phyloP scores from a whole-genome alignment of 257 asterid species.

The Plantago elongata region DNA sequence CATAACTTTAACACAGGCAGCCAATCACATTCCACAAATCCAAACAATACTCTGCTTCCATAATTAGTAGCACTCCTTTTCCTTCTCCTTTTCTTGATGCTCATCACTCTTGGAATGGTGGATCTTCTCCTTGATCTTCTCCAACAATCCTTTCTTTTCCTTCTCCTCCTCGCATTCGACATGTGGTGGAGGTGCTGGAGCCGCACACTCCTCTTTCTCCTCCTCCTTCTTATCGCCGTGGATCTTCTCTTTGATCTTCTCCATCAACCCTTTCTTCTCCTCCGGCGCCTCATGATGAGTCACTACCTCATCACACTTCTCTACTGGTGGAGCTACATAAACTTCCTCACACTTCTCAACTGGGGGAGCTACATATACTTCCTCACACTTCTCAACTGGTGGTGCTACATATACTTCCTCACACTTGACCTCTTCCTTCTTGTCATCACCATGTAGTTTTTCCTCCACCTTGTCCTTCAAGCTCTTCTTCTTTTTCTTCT shows the following conservation, averaged over 20 bases:
- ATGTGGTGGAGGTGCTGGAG: slow-evolving; percentile 10
- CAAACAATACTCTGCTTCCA: neutral
- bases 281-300: slow-evolving; percentile 16
- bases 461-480: slow-evolving; percentile 44
- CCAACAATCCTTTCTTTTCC: slow-evolving; percentile 44
- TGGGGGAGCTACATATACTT: slow-evolving; percentile 11
- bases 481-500: slow-evolving; percentile 73
- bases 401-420: slow-evolving; percentile 8
- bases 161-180: slow-evolving; percentile 25
- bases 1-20: slow-evolving; percentile 5
- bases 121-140: slow-evolving; percentile 51
- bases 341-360: slow-evolving; percentile 22
- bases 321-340: slow-evolving; percentile 10
- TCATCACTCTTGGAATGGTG: slow-evolving; percentile 44
- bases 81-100: slow-evolving; percentile 33
- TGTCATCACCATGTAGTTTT: slow-evolving; percentile 37
- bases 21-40: neutral
- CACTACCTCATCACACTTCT: neutral
- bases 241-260: slow-evolving; percentile 67
- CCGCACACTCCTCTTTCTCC: slow-evolving; percentile 40
- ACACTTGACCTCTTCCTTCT: slow-evolving; percentile 40
- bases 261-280: slow-evolving; percentile 71
- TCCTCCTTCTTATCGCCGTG: slow-evolving; percentile 52
- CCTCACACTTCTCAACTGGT: slow-evolving; percentile 27
- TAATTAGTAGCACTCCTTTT: slow-evolving; percentile 16